Evolutionary conservation across 2,329 filamentous ascomycete species (phyloP).

Genomic region (Scortechinia acanthostroma): DNA sequence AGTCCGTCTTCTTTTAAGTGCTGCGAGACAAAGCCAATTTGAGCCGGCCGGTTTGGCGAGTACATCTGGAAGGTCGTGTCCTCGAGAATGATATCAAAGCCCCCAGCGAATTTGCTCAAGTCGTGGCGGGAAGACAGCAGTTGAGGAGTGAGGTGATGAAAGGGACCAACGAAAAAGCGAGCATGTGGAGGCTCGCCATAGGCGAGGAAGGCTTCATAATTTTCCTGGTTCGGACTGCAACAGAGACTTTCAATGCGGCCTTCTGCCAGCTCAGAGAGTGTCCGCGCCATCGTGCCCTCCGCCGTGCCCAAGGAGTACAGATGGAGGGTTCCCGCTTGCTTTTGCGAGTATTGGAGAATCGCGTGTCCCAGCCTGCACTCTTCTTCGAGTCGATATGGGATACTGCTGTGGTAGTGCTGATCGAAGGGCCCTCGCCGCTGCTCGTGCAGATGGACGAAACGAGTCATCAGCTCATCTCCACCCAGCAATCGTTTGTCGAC

Average conservation of each 20-base stretch:
- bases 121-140: not conserved
- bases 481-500: not conserved
- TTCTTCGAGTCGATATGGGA: too few relatives aligned
- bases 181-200: not conserved
- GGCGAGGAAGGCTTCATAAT: not conserved
- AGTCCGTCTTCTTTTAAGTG: not conserved
- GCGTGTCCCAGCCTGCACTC: too few relatives aligned
- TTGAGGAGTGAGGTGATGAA: not conserved
- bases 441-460: not conserved
- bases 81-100: constrained; percentile 4
- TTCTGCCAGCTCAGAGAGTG: too few relatives aligned
- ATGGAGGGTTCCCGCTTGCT: too few relatives aligned
- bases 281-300: too few relatives aligned
- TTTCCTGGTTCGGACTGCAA: not conserved
- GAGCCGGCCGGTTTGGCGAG: constrained; percentile 1
- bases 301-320: too few relatives aligned
- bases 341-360: too few relatives aligned
- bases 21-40: not conserved
- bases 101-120: not conserved
- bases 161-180: not conserved
- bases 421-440: not conserved
- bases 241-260: too few relatives aligned
- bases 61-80: constrained; percentile 4
- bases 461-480: not conserved
- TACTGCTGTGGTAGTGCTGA: not conserved